Percentiles rank a stretch among this genome's conserved stretches.
These are phyloP conservation scores for Apiotrichum montevideense DNA, from an alignment of 1,284 basidiomycete species.

Conservation along the genomic window DNA sequence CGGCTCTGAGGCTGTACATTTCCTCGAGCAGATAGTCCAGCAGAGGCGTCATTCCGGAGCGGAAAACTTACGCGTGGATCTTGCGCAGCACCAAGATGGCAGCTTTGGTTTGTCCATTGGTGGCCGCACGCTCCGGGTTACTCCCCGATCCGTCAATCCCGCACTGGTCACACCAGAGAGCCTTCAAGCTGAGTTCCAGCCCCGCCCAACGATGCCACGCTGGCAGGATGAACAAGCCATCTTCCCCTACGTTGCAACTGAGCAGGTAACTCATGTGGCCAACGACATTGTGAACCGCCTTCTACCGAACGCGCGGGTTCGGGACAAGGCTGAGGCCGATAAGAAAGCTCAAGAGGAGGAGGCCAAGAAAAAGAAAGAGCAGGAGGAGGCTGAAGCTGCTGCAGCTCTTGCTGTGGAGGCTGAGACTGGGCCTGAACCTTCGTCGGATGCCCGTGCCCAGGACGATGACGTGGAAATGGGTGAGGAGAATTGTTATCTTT, in stretches of 20 bases:
- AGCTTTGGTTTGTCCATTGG: slow-evolving; percentile 30
- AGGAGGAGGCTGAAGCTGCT: slow-evolving; percentile 5
- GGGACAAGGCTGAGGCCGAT: slow-evolving; percentile 44
- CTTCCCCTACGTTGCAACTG: slow-evolving; percentile 70
- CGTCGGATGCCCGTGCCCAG: background rate
- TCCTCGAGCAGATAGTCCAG: slow-evolving; percentile 66
- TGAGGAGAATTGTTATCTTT: background rate
- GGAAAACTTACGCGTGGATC: slow-evolving; percentile 31
- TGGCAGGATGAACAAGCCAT: slow-evolving; percentile 87
- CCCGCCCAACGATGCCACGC: slow-evolving; percentile 73
- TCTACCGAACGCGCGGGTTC: slow-evolving; percentile 65
- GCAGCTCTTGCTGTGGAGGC: slow-evolving; percentile 5
- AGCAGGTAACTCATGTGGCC: slow-evolving; percentile 66
- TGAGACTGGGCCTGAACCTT: background rate
- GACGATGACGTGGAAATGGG: slow-evolving; percentile 74
- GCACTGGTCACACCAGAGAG: slow-evolving; percentile 11
- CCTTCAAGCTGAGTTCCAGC: slow-evolving; percentile 49
- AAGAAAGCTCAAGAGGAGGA: slow-evolving; percentile 35
- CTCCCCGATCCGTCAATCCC: slow-evolving; percentile 23
- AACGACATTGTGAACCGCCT: slow-evolving; percentile 66
- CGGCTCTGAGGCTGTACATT: slow-evolving; percentile 70
- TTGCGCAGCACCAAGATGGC: slow-evolving; percentile 29
- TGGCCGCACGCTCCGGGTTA: slow-evolving; percentile 47
- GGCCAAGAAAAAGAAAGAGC: slow-evolving; percentile 16
- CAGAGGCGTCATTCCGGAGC: slow-evolving; percentile 20